Evolutionary conservation across 805 yeast species (phyloP).

Genomic region (Saccharomyces jurei): DNA sequence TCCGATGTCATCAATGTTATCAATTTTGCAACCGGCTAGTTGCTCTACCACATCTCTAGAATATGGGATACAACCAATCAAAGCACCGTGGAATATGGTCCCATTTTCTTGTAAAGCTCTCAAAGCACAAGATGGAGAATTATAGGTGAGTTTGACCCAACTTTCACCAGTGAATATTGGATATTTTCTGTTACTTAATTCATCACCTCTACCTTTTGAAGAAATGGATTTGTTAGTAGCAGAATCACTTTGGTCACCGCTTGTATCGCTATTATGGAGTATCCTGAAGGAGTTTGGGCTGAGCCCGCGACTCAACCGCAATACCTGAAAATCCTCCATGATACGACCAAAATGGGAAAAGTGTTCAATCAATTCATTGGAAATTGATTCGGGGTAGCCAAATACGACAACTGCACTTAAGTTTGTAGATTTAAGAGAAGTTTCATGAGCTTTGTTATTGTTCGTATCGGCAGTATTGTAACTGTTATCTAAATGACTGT

Average conservation of each 20-base stretch:
- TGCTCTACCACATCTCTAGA: slow-evolving; percentile 52
- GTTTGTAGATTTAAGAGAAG: slow-evolving; percentile 29
- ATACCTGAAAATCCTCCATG: slow-evolving; percentile 56
- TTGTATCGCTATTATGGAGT: not conserved
- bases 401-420: slow-evolving; percentile 61
- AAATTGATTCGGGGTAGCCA: slow-evolving; percentile 74
- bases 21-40: slow-evolving; percentile 31
- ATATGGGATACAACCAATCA: slow-evolving; percentile 62
- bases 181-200: slow-evolving; percentile 23
- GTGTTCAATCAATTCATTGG: slow-evolving; percentile 55
- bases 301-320: slow-evolving; percentile 9
- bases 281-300: not conserved
- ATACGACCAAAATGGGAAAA: slow-evolving; percentile 72
- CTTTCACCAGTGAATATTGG: slow-evolving; percentile 76
- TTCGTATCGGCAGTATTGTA: slow-evolving; percentile 3
- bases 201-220: slow-evolving; percentile 8
- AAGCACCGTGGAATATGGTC: slow-evolving; percentile 49
- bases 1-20: slow-evolving; percentile 12
- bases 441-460: not conserved
- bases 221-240: slow-evolving; percentile 19
- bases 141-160: slow-evolving; percentile 81
- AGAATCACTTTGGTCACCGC: slow-evolving; percentile 2
- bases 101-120: slow-evolving; percentile 82
- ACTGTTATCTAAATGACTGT: not conserved
- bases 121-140: slow-evolving; percentile 59